phyloP scores from a whole-genome alignment of 1,139 yeast genomes.

The Taphrina communis region DNA sequence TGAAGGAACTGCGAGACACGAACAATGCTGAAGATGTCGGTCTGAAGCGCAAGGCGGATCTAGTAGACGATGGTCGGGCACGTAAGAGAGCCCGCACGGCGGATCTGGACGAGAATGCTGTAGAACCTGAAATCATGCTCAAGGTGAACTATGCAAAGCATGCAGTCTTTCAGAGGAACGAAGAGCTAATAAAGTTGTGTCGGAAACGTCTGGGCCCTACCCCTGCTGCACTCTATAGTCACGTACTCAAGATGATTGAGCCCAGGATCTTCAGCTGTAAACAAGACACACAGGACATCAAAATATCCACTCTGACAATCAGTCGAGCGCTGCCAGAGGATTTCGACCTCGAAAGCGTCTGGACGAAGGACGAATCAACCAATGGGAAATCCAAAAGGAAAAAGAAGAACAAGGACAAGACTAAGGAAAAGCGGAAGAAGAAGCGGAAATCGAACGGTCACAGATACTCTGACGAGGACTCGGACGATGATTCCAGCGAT shows the following conservation, averaged over 20 bases:
- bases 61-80: background rate
- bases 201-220: conserved; percentile 72
- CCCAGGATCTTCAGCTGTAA: conserved; percentile 48
- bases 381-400: conserved; percentile 45
- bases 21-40: conserved; percentile 21
- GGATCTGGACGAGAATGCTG: conserved; percentile 34
- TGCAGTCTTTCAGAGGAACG: conserved; percentile 68
- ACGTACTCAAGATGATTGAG: conserved; percentile 66
- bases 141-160: conserved; percentile 71
- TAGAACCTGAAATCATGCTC: conserved; percentile 57
- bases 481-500: conserved; percentile 47
- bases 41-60: conserved; percentile 20
- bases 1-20: conserved; percentile 30
- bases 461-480: conserved; percentile 47
- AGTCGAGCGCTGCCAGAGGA: conserved; percentile 49
- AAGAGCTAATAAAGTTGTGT: conserved; percentile 67
- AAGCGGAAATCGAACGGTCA: conserved; percentile 46
- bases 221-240: conserved; percentile 68
- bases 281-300: conserved; percentile 48
- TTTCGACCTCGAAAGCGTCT: conserved; percentile 47
- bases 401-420: conserved; percentile 46
- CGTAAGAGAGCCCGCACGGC: conserved; percentile 18
- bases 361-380: conserved; percentile 32
- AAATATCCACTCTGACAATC: conserved; percentile 52
- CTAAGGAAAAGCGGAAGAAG: conserved; percentile 44